These are phyloP conservation scores for Entomophthora muscae DNA, from an alignment of 371 early-diverging fungal genomes.

Conservation along the genomic window DNA sequence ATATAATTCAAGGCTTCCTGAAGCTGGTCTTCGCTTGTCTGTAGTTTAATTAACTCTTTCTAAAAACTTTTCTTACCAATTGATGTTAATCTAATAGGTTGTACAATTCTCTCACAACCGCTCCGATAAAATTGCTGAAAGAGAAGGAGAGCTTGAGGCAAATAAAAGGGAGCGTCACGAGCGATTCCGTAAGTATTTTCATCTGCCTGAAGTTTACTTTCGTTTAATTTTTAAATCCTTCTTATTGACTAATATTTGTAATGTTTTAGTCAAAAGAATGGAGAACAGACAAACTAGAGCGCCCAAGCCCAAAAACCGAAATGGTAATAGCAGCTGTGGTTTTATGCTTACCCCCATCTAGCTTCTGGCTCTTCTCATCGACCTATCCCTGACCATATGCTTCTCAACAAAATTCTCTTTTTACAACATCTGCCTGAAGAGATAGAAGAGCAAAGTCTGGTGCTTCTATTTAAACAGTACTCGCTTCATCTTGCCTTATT, in stretches of 20 bases:
- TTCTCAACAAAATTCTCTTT: slow-evolving; percentile 78
- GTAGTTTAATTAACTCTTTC: too few species aligned
- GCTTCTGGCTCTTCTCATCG: slow-evolving; percentile 8
- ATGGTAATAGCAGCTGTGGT: slow-evolving; percentile 1
- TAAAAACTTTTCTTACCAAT: too few species aligned
- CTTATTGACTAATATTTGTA: not conserved
- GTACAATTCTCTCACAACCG: slow-evolving; percentile 63
- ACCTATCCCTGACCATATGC: slow-evolving; percentile 47
- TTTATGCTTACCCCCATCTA: slow-evolving; percentile 12
- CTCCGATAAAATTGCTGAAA: slow-evolving; percentile 60
- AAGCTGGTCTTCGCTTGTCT: too few species aligned
- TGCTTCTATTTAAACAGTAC: slow-evolving; percentile 47
- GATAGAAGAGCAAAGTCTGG: slow-evolving; percentile 35
- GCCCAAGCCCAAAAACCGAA: not conserved
- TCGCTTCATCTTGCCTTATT: slow-evolving; percentile 4
- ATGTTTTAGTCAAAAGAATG: slow-evolving; percentile 4
- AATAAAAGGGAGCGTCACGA: slow-evolving; percentile 28
- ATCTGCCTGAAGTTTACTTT: not conserved
- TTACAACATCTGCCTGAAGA: slow-evolving; percentile 72
- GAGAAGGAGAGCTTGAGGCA: slow-evolving; percentile 39
- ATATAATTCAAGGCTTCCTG: too few species aligned
- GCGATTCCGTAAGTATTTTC: slow-evolving; percentile 28
- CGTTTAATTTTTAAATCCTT: not conserved
- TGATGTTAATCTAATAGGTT: slow-evolving; percentile 18
- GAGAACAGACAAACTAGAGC: not conserved